Evolutionary conservation across 2,329 filamentous ascomycete species (phyloP).

Genomic region (Colletotrichum caudatum): DNA sequence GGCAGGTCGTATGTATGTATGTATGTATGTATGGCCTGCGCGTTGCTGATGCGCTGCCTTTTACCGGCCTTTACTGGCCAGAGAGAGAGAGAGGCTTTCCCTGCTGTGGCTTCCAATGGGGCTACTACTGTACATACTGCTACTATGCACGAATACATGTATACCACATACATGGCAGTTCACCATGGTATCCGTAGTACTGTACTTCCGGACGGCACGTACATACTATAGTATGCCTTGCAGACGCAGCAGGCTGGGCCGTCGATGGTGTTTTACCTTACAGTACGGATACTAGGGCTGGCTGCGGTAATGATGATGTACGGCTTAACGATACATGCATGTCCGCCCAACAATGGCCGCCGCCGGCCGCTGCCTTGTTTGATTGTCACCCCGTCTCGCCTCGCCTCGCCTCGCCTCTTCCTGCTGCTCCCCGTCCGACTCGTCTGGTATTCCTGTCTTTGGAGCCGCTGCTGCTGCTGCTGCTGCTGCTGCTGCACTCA

Average conservation of each 20-base stretch:
- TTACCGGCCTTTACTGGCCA: neutral
- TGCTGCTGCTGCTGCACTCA: slow-evolving; percentile 4
- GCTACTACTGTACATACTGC: too few species aligned
- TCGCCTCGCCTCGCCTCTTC: neutral
- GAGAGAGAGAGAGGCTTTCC: too few species aligned
- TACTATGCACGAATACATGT: too few species aligned
- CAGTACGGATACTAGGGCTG: neutral
- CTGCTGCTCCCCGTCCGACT: slow-evolving; percentile 29
- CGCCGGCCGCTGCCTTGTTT: neutral
- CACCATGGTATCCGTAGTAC: too few species aligned
- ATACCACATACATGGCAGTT: too few species aligned
- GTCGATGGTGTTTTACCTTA: too few species aligned
- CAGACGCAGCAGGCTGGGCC: too few species aligned
- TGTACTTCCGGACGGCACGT: too few species aligned
- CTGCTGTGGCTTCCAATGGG: too few species aligned
- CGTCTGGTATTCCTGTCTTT: neutral
- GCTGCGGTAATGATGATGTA: neutral
- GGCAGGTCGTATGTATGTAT: neutral
- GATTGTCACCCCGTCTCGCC: neutral
- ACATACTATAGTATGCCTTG: too few species aligned
- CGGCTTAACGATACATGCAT: neutral
- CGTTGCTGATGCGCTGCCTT: slow-evolving; percentile 3
- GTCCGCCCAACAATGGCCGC: slow-evolving; percentile 14
- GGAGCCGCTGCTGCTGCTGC: neutral
- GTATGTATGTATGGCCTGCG: too few species aligned